These are phyloP conservation scores for Tolypocladium album DNA, from an alignment of 2,329 filamentous ascomycete genomes.

Conservation along the genomic window DNA sequence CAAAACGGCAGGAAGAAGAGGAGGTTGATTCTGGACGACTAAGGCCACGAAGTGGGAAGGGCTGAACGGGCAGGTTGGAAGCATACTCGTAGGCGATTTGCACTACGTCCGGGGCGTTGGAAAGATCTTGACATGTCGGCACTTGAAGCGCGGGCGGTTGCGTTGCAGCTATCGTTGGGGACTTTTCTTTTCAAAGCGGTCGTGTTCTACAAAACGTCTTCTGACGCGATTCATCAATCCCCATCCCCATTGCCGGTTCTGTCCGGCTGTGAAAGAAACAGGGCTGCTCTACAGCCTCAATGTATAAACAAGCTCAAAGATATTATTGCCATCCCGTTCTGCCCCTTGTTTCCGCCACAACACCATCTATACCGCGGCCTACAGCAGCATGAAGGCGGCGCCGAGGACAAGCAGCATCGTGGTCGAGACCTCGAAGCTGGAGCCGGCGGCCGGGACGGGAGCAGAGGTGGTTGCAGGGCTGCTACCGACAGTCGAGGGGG, in stretches of 20 bases:
- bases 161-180: background rate
- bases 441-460: conserved; percentile 9
- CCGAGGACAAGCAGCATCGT: conserved; percentile 31
- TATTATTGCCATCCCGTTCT: background rate
- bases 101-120: background rate
- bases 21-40: conserved; percentile 17
- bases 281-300: background rate
- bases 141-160: background rate
- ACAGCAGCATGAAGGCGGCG: conserved; percentile 31
- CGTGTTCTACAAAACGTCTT: background rate
- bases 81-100: background rate
- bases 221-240: background rate
- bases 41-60: background rate
- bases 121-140: background rate
- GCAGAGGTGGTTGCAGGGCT: conserved; percentile 7
- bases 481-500: background rate
- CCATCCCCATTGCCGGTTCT: background rate
- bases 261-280: background rate
- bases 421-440: conserved; percentile 26
- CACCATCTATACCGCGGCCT: background rate
- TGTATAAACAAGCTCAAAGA: background rate
- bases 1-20: conserved; percentile 44
- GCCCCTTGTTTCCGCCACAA: background rate
- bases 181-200: background rate
- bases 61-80: background rate